Evolutionary conservation across 2,329 filamentous ascomycete species (phyloP), one percentile per base, ranked within the genome.

Genomic region (Ceratocystis variospora): DNA sequence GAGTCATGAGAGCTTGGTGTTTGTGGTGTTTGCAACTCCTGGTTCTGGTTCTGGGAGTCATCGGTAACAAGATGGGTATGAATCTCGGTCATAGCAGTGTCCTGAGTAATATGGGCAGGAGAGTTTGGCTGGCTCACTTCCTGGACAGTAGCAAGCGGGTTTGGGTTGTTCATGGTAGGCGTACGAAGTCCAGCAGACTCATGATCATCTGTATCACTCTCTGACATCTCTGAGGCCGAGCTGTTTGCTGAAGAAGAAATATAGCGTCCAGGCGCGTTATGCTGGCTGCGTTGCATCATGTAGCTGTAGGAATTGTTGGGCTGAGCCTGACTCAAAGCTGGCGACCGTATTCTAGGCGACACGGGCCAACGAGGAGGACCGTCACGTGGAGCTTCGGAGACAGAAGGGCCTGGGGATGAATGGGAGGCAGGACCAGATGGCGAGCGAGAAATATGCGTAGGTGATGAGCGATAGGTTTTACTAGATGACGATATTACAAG

Each of bases 121-220:
- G 88, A 89, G 62, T 84, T 86, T 55, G 87, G 85, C 68, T 90
- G 83, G 76, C 90, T 94, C 65, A 88, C 86, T 79, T 96, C 93
- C 73, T 96, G 88, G 17, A 97, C 93, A 0, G 94, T 96, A 76
- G 96, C 93, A 67, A 96, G 78, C 28, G 22, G 17, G 62, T 86
- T 84, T 64, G 81, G 79, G 68, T 81, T 83, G 70, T 86, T 81
- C 37, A 69, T 67, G 44, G 79, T 81, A 25, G 85, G 83, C 19
- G 85, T 84, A 73, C 81, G 78, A 76, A 83, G 78, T 62, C 83
- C 84, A 22, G 82, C 76, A 57, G 71, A 50, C 48, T 78, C 74
- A 10, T 73, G 69, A 48, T 84, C 83, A 70, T 84, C 83, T 66
- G 75, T 75, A 69, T 85, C 82, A 70, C 76, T 80, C 68, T 84